Evolutionary conservation across 805 yeast genomes (phyloP), one percentile per base, ranked within the genome.

Genomic region (Wickerhamomyces xylosicus): DNA sequence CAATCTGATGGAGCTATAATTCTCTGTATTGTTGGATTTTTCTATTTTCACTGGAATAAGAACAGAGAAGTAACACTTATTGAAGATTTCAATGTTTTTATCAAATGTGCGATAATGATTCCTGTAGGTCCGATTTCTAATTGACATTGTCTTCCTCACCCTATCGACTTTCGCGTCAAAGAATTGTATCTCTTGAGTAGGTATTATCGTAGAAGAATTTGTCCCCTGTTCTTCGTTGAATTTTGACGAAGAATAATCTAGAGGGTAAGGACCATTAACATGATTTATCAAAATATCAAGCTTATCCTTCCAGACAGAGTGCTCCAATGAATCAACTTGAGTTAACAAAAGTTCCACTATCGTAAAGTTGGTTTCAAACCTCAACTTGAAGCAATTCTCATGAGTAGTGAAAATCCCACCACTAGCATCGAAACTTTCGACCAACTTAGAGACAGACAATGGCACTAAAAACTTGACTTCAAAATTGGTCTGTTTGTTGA

Each of bases 401-500:
- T 57, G 58, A 2, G 42, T 47, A 0, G 71, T 55, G 37, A 44
- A 61, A 19, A 59, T 37, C 2, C 63, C 56, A 36, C 51, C 60
- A 16, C 49, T 54, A 19, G 37, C 38, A 22, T 48, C 56, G 17
- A 48, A 29, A 19, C 58, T 35, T 1, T 67, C 64, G 8, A 61
- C 61, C 6, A 44, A 44, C 10, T 45, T 45, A 11, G 60, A 58
- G 29, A 54, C 57, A 5, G 66, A 46, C 25, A 74, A 52, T 1
- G 83, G 79, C 8, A 77, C 59, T 13, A 75, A 62, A 44, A 74
- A 71, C 14, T 56, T 58, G 5, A 72, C 61, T 4, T 57, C 64
- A 27, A 53, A 49, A 20, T 47, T 58, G 8, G 46, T 40, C 13
- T 39, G 37, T 42, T 54, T 57, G 19, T 49, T 36, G 15, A 57